Conservation (phyloP, 345 rosid genomes). For the Eucalyptus melliodora region DNA sequence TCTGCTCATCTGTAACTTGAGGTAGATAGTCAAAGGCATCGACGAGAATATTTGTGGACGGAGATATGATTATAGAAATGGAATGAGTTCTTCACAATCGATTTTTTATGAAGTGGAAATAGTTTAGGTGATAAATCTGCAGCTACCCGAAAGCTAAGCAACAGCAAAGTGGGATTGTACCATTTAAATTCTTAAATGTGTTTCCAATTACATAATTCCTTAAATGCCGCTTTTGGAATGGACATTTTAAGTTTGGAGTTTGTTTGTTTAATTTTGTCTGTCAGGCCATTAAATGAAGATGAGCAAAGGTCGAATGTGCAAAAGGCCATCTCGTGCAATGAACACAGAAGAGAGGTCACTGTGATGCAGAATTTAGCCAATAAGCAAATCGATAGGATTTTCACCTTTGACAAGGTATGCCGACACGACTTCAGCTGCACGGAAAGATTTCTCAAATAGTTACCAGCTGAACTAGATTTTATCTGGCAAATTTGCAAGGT, state of each 20-base stretch:
- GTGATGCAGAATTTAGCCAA: slow-evolving; percentile 58
- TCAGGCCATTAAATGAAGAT: slow-evolving; percentile 72
- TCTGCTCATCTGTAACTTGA: not conserved
- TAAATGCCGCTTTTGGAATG: not conserved
- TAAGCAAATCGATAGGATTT: slow-evolving; percentile 74
- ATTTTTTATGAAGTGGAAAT: not conserved
- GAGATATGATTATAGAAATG: not conserved
- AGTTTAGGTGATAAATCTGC: not conserved
- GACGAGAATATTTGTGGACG: not conserved
- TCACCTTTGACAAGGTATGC: slow-evolving; percentile 78
- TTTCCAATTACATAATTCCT: not conserved
- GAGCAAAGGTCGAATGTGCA: slow-evolving; percentile 62
- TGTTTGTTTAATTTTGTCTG: not conserved
- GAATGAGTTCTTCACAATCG: not conserved
- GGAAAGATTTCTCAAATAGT: not conserved
- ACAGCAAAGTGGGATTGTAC: not conserved
- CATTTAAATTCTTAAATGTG: not conserved
- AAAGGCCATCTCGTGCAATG: slow-evolving; percentile 59
- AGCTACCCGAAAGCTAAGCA: not conserved
- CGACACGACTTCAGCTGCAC: not conserved
- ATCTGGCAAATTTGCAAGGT: slow-evolving; percentile 27
- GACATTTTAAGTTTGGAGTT: not conserved
- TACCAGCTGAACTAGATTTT: not conserved
- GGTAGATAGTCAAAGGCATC: not conserved
- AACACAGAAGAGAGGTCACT: slow-evolving; percentile 62